These are phyloP conservation scores for Tolypocladium cylindrosporum DNA, from an alignment of 2,329 filamentous ascomycete species.

Conservation along the genomic window DNA sequence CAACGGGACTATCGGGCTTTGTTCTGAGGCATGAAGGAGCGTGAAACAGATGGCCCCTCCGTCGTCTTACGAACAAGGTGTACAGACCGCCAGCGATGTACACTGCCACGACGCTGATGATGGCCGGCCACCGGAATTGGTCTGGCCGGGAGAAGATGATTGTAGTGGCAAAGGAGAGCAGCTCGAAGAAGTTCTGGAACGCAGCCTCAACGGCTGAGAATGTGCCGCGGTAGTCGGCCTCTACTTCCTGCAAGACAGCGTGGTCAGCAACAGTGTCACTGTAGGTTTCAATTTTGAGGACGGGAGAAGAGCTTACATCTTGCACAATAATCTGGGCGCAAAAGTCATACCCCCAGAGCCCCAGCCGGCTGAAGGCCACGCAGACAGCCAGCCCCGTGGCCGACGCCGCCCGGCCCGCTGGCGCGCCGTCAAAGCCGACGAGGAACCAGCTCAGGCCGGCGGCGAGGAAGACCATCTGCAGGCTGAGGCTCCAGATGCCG, in stretches of 20 bases:
- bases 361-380: conserved; percentile 45
- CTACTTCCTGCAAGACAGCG: conserved; percentile 33
- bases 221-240: conserved; percentile 45
- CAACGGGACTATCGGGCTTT: neutral
- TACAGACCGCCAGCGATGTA: conserved; percentile 17
- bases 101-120: conserved; percentile 47
- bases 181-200: conserved; percentile 60
- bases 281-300: neutral
- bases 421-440: conserved; percentile 11
- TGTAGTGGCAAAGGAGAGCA: conserved; percentile 55
- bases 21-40: neutral
- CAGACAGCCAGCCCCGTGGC: conserved; percentile 39
- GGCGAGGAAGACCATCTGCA: conserved; percentile 50
- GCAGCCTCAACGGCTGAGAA: conserved; percentile 62
- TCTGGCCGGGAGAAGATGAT: conserved; percentile 52
- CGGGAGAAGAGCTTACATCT: conserved; percentile 30
- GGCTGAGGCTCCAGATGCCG: conserved; percentile 61
- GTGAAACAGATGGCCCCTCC: conserved; percentile 24
- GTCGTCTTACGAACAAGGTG: conserved; percentile 17
- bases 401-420: conserved; percentile 20
- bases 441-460: conserved; percentile 17
- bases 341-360: conserved; percentile 53
- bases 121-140: conserved; percentile 54
- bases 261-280: neutral
- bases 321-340: conserved; percentile 52